phyloP scores from a whole-genome alignment of 1,284 basidiomycete genomes.

The Wolfiporia cocos region DNA sequence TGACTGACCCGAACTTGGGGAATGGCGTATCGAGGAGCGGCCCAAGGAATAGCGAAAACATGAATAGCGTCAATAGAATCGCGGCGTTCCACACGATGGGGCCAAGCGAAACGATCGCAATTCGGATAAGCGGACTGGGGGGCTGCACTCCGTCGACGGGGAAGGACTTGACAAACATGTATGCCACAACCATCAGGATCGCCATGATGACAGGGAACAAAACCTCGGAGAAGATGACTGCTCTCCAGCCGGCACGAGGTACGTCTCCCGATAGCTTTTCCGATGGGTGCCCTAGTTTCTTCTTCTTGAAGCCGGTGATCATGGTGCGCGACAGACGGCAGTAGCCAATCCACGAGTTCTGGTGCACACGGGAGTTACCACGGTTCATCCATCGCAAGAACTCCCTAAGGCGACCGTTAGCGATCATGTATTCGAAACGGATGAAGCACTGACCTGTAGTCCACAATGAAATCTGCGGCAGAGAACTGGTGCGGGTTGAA shows the following conservation, averaged over 20 bases:
- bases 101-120: conserved; percentile 89
- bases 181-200: conserved; percentile 79
- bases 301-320: conserved; percentile 98
- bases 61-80: conserved; percentile 80
- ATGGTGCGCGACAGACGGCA: conserved; percentile 91
- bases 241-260: conserved; percentile 86
- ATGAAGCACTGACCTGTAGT: conserved; percentile 65
- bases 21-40: conserved; percentile 84
- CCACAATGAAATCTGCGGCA: conserved; percentile 91
- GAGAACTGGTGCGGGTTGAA: conserved; percentile 98
- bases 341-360: conserved; percentile 97
- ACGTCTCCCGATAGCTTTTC: conserved; percentile 92
- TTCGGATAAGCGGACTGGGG: conserved; percentile 80
- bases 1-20: conserved; percentile 84
- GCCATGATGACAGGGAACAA: conserved; percentile 83
- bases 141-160: conserved; percentile 60
- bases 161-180: conserved; percentile 89
- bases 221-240: conserved; percentile 85
- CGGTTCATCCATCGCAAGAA: conserved; percentile 97
- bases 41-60: conserved; percentile 89
- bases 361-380: conserved; percentile 93
- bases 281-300: conserved; percentile 89
- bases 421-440: not conserved
- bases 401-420: conserved; percentile 50
- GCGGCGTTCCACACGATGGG: conserved; percentile 96